Evolutionary conservation across 495 filamentous ascomycete species (phyloP).

Genomic region (Barbatosphaeria neglecta): DNA sequence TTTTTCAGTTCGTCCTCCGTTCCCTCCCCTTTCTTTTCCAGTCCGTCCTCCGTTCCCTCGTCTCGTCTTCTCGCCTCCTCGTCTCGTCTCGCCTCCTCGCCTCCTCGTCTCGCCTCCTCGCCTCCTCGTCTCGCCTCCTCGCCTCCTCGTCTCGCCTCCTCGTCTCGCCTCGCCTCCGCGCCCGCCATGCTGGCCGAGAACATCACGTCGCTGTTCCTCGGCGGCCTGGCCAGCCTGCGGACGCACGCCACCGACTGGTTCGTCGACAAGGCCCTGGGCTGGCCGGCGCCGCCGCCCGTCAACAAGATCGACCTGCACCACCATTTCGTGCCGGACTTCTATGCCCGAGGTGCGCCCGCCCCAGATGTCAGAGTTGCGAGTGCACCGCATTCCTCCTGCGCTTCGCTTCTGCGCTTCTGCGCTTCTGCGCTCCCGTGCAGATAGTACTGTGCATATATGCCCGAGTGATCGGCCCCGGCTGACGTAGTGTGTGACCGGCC

Average conservation of each 20-base stretch:
- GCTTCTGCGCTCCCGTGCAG: too few relatives aligned
- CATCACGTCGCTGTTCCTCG: slow-evolving; percentile 7
- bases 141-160: too few relatives aligned
- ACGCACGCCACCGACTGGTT: slow-evolving; percentile 14
- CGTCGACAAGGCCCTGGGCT: slow-evolving; percentile 11
- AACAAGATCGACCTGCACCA: slow-evolving; percentile 35
- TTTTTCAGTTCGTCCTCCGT: background rate
- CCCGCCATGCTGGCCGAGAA: slow-evolving; percentile 9
- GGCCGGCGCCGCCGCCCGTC: slow-evolving; percentile 11
- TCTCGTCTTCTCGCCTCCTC: too few relatives aligned
- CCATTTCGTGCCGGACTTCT: slow-evolving; percentile 30
- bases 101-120: too few relatives aligned
- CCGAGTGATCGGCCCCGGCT: too few relatives aligned
- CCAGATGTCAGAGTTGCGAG: background rate
- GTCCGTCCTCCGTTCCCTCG: background rate
- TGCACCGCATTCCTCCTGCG: background rate
- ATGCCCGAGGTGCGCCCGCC: slow-evolving; percentile 17
- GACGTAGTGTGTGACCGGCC: too few relatives aligned
- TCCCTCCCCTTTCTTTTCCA: background rate
- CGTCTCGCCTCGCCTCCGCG: too few relatives aligned
- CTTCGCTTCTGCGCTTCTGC: background rate
- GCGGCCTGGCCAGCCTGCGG: slow-evolving; percentile 10
- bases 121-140: too few relatives aligned
- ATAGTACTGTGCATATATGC: too few relatives aligned
- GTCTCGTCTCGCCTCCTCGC: too few relatives aligned